phyloP scores from a whole-genome alignment of 768 basidiomycete species.

The Candolleomyces eurysporus region DNA sequence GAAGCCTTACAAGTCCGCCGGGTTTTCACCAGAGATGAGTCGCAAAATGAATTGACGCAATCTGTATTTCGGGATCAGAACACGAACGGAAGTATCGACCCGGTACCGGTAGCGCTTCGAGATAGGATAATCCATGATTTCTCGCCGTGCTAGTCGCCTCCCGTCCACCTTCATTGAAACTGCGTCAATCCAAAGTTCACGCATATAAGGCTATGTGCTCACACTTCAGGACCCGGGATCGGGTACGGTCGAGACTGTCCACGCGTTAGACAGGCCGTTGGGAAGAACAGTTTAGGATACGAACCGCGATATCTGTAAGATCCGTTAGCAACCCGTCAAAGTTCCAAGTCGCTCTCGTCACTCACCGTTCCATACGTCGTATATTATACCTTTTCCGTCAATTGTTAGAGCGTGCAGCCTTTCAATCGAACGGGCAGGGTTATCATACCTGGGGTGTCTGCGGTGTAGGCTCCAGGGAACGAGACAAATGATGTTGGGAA shows the following conservation, averaged over 20 bases:
- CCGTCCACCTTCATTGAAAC: too few relatives aligned
- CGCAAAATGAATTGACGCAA: too few relatives aligned
- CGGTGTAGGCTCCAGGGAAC: conserved; percentile 33
- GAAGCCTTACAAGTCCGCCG: too few relatives aligned
- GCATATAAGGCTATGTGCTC: neutral
- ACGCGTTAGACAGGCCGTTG: too few relatives aligned
- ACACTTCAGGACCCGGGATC: conserved; percentile 5
- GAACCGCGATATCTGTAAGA: neutral
- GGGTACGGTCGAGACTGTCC: neutral
- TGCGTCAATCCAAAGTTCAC: too few relatives aligned
- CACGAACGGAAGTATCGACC: too few relatives aligned
- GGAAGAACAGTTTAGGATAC: neutral
- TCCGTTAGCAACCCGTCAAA: neutral
- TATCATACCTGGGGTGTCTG: conserved; percentile 30
- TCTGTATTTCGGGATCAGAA: too few relatives aligned
- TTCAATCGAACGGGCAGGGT: conserved; percentile 15
- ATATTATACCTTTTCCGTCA: neutral
- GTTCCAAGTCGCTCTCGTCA: neutral
- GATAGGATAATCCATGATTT: too few relatives aligned
- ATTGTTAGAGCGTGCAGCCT: too few relatives aligned
- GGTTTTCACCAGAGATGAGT: too few relatives aligned
- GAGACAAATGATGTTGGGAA: conserved; percentile 43
- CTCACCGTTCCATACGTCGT: neutral
- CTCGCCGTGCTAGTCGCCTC: too few relatives aligned
- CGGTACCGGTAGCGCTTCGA: too few relatives aligned